A percentile compares a stretch with the other conserved stretches of the same genome.
These are phyloP conservation scores for Alnus rubra DNA, from an alignment of 306 rosid genomes.

Conservation along the genomic window DNA sequence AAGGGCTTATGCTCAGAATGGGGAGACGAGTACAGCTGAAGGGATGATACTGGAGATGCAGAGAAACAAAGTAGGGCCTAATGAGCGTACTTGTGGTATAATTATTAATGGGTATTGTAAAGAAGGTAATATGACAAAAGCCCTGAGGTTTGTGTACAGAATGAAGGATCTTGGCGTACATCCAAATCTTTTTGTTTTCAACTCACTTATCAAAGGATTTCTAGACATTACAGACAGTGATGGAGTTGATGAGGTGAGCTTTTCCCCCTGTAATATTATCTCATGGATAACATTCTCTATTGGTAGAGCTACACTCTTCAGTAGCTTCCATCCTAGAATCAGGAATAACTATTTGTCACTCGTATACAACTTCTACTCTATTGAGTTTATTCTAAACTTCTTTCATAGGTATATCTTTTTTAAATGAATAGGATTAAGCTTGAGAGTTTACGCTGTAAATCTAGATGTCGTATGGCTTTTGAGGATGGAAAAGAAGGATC, in stretches of 20 bases:
- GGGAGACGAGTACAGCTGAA: slow-evolving; percentile 73
- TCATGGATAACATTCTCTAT: background rate
- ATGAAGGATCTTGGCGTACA: slow-evolving; percentile 77
- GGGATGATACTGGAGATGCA: slow-evolving; percentile 68
- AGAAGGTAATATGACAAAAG: slow-evolving; percentile 81
- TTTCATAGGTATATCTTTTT: background rate
- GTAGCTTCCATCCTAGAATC: background rate
- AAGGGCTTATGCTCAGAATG: slow-evolving; percentile 82
- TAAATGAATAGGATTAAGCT: background rate
- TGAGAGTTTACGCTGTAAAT: background rate
- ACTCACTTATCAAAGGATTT: slow-evolving; percentile 88
- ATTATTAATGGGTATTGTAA: slow-evolving; percentile 79
- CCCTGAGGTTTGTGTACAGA: slow-evolving; percentile 73
- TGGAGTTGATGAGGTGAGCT: slow-evolving; percentile 73
- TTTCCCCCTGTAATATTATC: slow-evolving; percentile 5
- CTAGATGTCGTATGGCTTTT: background rate
- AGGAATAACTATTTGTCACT: background rate
- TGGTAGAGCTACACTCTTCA: background rate
- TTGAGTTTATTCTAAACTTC: background rate
- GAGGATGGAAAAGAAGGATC: background rate
- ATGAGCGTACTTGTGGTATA: slow-evolving; percentile 90
- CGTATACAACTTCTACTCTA: background rate
- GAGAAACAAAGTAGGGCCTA: slow-evolving; percentile 57
- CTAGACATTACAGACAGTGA: slow-evolving; percentile 64
- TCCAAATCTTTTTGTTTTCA: slow-evolving; percentile 81